These are phyloP conservation scores for Pseudocercospora crystallina DNA, from an alignment of 2,329 filamentous ascomycete species.

Conservation along the genomic window DNA sequence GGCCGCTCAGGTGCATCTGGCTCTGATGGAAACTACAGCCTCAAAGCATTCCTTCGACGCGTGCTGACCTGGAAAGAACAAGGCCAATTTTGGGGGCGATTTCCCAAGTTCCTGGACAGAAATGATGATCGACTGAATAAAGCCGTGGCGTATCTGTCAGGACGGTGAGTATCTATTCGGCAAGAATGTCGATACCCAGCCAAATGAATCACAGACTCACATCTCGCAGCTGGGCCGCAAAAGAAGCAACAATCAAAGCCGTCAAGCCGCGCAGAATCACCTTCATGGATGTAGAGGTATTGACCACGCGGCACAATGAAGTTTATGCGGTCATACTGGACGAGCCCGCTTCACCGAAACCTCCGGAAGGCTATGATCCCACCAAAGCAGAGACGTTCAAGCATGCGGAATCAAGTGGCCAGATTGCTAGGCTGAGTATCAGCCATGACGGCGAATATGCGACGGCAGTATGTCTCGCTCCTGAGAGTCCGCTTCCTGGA, in stretches of 20 bases:
- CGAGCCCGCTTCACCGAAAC: neutral
- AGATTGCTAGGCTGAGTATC: slow-evolving; percentile 72
- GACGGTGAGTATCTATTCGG: slow-evolving; percentile 21
- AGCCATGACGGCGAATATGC: slow-evolving; percentile 87
- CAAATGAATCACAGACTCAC: too few relatives aligned
- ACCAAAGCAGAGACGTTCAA: neutral
- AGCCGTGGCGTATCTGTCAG: slow-evolving; percentile 18
- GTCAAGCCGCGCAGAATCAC: slow-evolving; percentile 29
- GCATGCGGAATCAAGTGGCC: slow-evolving; percentile 27
- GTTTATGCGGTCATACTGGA: slow-evolving; percentile 56
- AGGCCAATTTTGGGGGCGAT: slow-evolving; percentile 19
- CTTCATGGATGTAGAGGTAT: slow-evolving; percentile 42
- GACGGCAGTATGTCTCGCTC: slow-evolving; percentile 65
- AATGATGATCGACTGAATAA: neutral
- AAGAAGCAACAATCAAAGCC: slow-evolving; percentile 52
- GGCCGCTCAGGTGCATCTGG: slow-evolving; percentile 11
- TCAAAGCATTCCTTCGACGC: slow-evolving; percentile 23
- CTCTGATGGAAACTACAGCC: neutral
- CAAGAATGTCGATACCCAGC: neutral
- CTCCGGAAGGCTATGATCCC: too few relatives aligned
- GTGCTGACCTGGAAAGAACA: slow-evolving; percentile 30
- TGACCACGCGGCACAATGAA: slow-evolving; percentile 48
- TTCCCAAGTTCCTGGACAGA: neutral
- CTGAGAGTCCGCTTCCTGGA: slow-evolving; percentile 25
- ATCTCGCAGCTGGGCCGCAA: slow-evolving; percentile 46